Evolutionary conservation across 805 yeast genomes (phyloP), one percentile per base, ranked within the genome.

Genomic region (Metschnikowia borealis): DNA sequence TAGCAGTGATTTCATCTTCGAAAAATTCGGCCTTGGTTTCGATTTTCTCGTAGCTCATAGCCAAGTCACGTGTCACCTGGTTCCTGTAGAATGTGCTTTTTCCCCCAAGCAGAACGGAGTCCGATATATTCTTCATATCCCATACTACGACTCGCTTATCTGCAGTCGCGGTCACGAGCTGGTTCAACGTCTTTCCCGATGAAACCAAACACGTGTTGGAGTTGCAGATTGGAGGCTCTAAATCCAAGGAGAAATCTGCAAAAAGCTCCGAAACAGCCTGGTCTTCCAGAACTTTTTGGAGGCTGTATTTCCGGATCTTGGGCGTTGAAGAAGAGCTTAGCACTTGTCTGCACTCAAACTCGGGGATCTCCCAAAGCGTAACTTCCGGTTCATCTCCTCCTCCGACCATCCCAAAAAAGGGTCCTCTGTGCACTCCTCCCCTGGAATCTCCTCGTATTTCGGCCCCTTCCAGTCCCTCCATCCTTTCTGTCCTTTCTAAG

Each of bases 291-390:
- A 67, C 43, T 37, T 67, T 68, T 21, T 54, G 59, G 32, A 64
- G 50, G 6, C 46, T 38, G 53, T 68, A 70, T 18, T 54, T 56
- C 42, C 60, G 67, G 18, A 62, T 54, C 15, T 49, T 53, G 3
- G 69, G 65, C 15, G 38, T 49, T 7, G 44, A 49, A 6, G 54
- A 52, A 3, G 67, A 55, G 23, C 64, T 57, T 26, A 62, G 61
- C 1, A 70, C 57, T 49, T 67, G 65, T 39, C 75, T 70, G 59
- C 95, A 86, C 43, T 78, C 81, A 17, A 80, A 70, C 21, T 77
- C 74, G 7, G 88, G 82, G 11, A 87, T 73, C 60, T 88, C 92
- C 94, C 96, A 87, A 0, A 89, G 74, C 0, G 86, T 76, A 4
- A 85, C 73, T 51, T 84, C 83, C 0, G 82, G 69, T 3, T 75